Evolutionary conservation across 2,329 filamentous ascomycete species (phyloP), one percentile per base, ranked within the genome.

Genomic region (Aspergillus latus): DNA sequence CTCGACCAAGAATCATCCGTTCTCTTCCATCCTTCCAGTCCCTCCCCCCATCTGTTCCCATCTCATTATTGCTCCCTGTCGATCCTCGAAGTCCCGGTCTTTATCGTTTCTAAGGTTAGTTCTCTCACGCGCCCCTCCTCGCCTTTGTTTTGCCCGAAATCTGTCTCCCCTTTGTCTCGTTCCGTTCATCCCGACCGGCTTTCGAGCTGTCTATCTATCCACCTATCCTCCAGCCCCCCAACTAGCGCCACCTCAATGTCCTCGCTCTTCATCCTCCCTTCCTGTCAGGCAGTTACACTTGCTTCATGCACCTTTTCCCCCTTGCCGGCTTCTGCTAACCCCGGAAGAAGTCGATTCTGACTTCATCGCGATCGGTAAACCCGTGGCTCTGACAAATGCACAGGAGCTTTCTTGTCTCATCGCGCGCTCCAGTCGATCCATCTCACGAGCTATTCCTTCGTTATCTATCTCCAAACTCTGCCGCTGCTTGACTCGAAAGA

Each of bases 1-100:
- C 59, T 62, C 61, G 58, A 61, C 56, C 61, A 53, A 49, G 39
- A 53, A 49, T 49, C 56, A 62, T 47, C 57, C 51, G 52, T 61
- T 42, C 50, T 49, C 42, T 59, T 52, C 58, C 55, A 63, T 61
- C 62, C 52, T 52, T 58, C 52, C 56, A 53, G 54, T 32, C 47
- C 15, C 48, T 32, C 46, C 53, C 53, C 56, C 48, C 50, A 54
- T 50, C 54, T 44, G 47, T 49, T 54, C 56, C 26, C 52, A 56
- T 58, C 56, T 40, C 40, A 56, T 45, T 52, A 55, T 55, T 50
- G 49, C 46, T 34, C 28, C 47, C 47, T 54, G 50, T 56, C 57
- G 54, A 52, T 55, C 61, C 50, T 30, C 49, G 44, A 32, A 46
- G 37, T 46, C 46, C 42, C 53, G n/a, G 36, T 59, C 43, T 13